A percentile compares a stretch with the other conserved stretches of the same genome.
These are phyloP conservation scores for Parascedosporium putredinis DNA, from an alignment of 2,329 filamentous ascomycete species.

Conservation along the genomic window DNA sequence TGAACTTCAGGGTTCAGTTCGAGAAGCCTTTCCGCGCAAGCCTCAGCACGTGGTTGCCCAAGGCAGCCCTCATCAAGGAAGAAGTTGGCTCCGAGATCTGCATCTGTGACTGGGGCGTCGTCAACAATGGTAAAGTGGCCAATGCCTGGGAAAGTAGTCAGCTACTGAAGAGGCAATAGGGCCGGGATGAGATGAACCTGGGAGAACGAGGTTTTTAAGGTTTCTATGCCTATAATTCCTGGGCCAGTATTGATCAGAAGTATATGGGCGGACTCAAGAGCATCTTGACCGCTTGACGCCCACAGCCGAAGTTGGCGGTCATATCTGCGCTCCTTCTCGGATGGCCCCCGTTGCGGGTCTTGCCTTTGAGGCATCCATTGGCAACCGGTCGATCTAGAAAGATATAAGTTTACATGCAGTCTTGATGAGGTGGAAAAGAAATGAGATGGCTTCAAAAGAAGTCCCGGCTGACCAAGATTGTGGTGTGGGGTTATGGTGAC, in stretches of 20 bases:
- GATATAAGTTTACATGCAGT: too few relatives aligned
- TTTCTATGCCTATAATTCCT: constrained; percentile 82
- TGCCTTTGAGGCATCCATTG: too few relatives aligned
- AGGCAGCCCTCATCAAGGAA: constrained; percentile 75
- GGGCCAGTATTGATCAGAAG: constrained; percentile 77
- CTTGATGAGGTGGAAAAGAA: too few relatives aligned
- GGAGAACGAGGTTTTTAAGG: constrained; percentile 96
- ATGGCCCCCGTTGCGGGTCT: too few relatives aligned
- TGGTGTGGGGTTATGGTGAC: too few relatives aligned
- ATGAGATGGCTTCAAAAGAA: too few relatives aligned
- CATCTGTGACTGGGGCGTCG: constrained; percentile 61
- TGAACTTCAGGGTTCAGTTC: constrained; percentile 91
- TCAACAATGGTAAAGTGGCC: constrained; percentile 89
- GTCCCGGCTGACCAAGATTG: too few relatives aligned
- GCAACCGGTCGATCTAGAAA: too few relatives aligned
- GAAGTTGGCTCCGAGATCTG: constrained; percentile 92
- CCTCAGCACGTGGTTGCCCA: constrained; percentile 67
- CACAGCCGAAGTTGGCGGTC: constrained; percentile 91
- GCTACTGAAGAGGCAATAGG: neutral
- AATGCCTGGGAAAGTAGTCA: constrained; percentile 45
- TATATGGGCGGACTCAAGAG: constrained; percentile 84
- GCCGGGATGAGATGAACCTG: constrained; percentile 23
- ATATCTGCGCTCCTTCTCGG: constrained; percentile 67
- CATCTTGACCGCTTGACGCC: constrained; percentile 85
- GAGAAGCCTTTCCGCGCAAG: constrained; percentile 63